Base-by-base conservation (phyloP, 2,329 filamentous ascomycete species). In the Aureobasidium sp. region DNA sequence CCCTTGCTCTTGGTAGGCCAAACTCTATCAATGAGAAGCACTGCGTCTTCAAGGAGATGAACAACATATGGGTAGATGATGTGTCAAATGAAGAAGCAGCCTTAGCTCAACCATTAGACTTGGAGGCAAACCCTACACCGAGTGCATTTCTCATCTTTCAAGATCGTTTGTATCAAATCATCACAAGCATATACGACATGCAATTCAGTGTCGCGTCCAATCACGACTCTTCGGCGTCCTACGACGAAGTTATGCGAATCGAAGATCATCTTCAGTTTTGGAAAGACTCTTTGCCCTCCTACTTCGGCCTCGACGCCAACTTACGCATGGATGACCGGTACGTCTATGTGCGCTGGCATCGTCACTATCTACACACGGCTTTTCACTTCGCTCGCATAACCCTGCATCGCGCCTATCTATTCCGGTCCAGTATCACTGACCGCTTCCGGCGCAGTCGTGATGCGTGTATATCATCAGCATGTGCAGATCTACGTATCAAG, bases 11-110 rank as follows among this genome's bases (percentile, higher is more conserved):
- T 23, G 50, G 50, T 7, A 31, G 50, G 18, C 50, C 50, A 3
- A 53, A 53, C 13, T 53, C 50, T 3, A 53, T 53, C 29, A 53
- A 53, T 11, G 50, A 53, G 29, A 53, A 53, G 20, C 50, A 53
- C 27, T 31, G 50, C 18, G 50, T 53, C 16, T 53, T 36, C 27
- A 33, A 18, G 36, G 50, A 36, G 15, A 33, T 53, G 18, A 29
- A 53, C 29, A 53, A 53, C 50, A 36, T 53, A 27, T 53, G 50
- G 50, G 50, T 53, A 7, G 50, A 53, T 20, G 50, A 53, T 36
- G 10, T 53, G 27, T 53, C 50, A 33, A 53, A 53, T 27, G 50
- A 53, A 53, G 50, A 53, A 53, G 50, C 50, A 15, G 25, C 31
- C 16, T 10, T 36, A n/a, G 50, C 50, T 33, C 27, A 53, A 18